Conservation (phyloP, 768 basidiomycete genomes). For the Panellus pusillus region DNA sequence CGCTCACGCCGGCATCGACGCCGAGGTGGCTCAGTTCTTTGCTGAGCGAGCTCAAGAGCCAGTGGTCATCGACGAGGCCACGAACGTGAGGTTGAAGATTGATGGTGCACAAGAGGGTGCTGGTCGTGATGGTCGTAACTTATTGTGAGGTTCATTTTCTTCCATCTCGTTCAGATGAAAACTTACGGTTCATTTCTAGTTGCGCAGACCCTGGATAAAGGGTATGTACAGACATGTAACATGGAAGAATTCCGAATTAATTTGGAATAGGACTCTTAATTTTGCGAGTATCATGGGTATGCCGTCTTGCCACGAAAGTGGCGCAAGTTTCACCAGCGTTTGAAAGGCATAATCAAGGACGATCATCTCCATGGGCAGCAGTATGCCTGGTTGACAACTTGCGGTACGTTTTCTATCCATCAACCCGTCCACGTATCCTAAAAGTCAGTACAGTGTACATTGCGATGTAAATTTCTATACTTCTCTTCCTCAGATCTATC, state of each 20-base stretch:
- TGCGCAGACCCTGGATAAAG: constrained; percentile 48
- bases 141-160: constrained; percentile 33
- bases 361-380: constrained; percentile 48
- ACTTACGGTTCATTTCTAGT: constrained; percentile 24
- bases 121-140: constrained; percentile 49
- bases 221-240: constrained; percentile 26
- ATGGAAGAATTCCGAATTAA: background rate
- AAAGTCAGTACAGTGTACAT: constrained; percentile 34
- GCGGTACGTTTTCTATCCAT: constrained; percentile 32
- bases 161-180: background rate
- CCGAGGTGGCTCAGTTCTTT: constrained; percentile 48
- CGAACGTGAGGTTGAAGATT: constrained; percentile 42
- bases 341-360: constrained; percentile 38
- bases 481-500: background rate
- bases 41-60: constrained; percentile 26
- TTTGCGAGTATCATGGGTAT: constrained; percentile 48
- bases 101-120: constrained; percentile 48
- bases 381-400: constrained; percentile 50
- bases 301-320: background rate
- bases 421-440: background rate
- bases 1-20: constrained; percentile 37
- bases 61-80: constrained; percentile 41
- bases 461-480: constrained; percentile 32
- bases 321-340: background rate
- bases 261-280: constrained; percentile 37